Evolutionary conservation across 306 rosid genomes (phyloP).

Genomic region (Lathyrus aphaca): DNA sequence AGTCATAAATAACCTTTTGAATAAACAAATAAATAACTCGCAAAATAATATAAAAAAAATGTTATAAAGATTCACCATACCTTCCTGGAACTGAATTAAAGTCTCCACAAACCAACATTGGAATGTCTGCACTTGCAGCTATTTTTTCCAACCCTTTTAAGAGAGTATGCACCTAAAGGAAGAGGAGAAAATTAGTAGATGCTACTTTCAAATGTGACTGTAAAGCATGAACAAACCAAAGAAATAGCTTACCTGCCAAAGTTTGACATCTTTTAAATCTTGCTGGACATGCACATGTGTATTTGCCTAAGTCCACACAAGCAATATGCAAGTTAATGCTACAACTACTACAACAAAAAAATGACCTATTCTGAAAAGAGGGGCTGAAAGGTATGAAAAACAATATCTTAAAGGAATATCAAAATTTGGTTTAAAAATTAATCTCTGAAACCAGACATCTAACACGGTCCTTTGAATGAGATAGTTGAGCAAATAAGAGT

Average conservation of each 20-base stretch:
- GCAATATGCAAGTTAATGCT: slow-evolving; percentile 19
- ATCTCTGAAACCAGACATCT: slow-evolving; percentile 10
- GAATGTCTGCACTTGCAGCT: slow-evolving; percentile 93
- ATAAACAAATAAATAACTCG: slow-evolving; percentile 31
- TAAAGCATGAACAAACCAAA: slow-evolving; percentile 22
- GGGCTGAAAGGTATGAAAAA: not conserved
- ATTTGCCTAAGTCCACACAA: slow-evolving; percentile 70
- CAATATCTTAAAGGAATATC: slow-evolving; percentile 8
- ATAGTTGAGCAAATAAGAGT: slow-evolving; percentile 7
- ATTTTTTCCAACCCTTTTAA: slow-evolving; percentile 96
- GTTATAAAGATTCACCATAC: slow-evolving; percentile 45
- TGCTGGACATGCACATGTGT: slow-evolving; percentile 85
- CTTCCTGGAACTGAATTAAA: slow-evolving; percentile 96
- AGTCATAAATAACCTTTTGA: slow-evolving; percentile 43
- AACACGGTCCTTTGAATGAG: not conserved
- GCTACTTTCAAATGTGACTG: not conserved
- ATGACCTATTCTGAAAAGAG: not conserved
- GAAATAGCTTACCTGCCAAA: slow-evolving; percentile 82
- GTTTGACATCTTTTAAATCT: slow-evolving; percentile 89
- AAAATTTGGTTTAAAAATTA: not conserved
- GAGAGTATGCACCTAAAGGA: slow-evolving; percentile 84
- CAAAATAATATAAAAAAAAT: not conserved
- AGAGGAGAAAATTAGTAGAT: slow-evolving; percentile 37
- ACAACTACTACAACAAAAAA: not conserved
- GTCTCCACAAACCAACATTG: slow-evolving; percentile 99